A percentile compares a stretch with the other conserved stretches of the same genome.
Evolutionary conservation across 805 yeast species (phyloP).

Genomic region (Ascoidea tarda): DNA sequence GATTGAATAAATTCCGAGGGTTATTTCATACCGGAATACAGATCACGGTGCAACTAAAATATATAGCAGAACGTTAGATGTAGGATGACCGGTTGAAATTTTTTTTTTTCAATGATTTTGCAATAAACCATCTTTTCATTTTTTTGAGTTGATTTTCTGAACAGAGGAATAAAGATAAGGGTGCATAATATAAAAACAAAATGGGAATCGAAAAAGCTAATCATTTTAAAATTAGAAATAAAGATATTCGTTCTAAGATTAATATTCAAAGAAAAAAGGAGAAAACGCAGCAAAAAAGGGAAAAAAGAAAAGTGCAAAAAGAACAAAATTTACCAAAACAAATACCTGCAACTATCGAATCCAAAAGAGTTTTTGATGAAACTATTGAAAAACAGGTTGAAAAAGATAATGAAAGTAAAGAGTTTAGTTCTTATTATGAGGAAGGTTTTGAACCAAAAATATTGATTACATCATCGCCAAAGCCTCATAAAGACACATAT

Average conservation of each 20-base stretch:
- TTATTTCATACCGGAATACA: no score
- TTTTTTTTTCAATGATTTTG: no score
- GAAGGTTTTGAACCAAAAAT: conserved; percentile 65
- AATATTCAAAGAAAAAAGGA: conserved; percentile 7
- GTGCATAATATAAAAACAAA: neutral
- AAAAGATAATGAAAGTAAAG: conserved; percentile 43
- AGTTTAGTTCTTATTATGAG: conserved; percentile 43
- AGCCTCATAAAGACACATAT: conserved; percentile 77
- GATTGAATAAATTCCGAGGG: no score
- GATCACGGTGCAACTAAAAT: no score
- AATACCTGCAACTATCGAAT: conserved; percentile 72
- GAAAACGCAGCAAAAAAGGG: conserved; percentile 17
- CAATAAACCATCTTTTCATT: no score
- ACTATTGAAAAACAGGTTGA: conserved; percentile 41
- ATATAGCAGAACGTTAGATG: no score
- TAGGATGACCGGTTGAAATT: no score
- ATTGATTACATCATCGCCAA: conserved; percentile 75
- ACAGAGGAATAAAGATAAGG: no score
- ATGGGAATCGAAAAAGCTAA: conserved; percentile 5
- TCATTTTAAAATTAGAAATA: conserved; percentile 8
- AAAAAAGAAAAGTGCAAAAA: conserved; percentile 62
- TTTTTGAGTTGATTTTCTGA: no score
- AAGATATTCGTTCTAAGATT: conserved; percentile 6
- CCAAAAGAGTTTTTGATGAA: conserved; percentile 77
- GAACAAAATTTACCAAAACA: conserved; percentile 68